phyloP scores from a whole-genome alignment of 1,284 basidiomycete species.

The Jaminaea rosea region DNA sequence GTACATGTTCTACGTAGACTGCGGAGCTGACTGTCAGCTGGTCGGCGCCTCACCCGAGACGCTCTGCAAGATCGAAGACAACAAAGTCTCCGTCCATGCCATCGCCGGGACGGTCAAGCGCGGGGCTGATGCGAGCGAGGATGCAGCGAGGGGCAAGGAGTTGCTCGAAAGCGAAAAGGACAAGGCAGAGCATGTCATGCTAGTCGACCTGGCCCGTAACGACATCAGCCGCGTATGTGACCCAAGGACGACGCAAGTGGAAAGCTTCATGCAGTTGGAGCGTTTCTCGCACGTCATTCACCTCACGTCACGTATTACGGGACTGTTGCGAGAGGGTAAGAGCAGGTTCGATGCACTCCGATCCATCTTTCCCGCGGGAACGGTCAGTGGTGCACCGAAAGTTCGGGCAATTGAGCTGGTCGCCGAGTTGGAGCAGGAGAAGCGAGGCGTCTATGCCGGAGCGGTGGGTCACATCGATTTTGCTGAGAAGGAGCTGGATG shows the following conservation, averaged over 20 bases:
- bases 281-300: slow-evolving; percentile 98
- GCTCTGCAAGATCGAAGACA: slow-evolving; percentile 79
- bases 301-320: slow-evolving; percentile 89
- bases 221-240: slow-evolving; percentile 97
- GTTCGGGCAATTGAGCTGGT: slow-evolving; percentile 96
- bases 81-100: slow-evolving; percentile 90
- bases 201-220: slow-evolving; percentile 96
- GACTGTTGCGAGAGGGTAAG: slow-evolving; percentile 69
- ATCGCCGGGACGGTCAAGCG: slow-evolving; percentile 91
- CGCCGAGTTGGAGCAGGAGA: slow-evolving; percentile 75
- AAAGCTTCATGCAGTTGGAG: slow-evolving; percentile 85
- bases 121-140: slow-evolving; percentile 81
- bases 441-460: slow-evolving; percentile 89
- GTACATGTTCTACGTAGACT: slow-evolving; percentile 96
- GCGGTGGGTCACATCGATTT: slow-evolving; percentile 97
- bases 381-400: slow-evolving; percentile 98
- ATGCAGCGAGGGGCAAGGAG: slow-evolving; percentile 64
- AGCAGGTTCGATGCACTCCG: slow-evolving; percentile 94
- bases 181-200: slow-evolving; percentile 96
- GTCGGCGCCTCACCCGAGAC: slow-evolving; percentile 97
- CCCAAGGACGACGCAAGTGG: slow-evolving; percentile 88
- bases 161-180: slow-evolving; percentile 83
- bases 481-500: slow-evolving; percentile 88
- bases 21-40: slow-evolving; percentile 69
- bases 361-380: slow-evolving; percentile 97